Conservation (phyloP, 768 basidiomycete genomes). For the Gyrodon lividus region DNA sequence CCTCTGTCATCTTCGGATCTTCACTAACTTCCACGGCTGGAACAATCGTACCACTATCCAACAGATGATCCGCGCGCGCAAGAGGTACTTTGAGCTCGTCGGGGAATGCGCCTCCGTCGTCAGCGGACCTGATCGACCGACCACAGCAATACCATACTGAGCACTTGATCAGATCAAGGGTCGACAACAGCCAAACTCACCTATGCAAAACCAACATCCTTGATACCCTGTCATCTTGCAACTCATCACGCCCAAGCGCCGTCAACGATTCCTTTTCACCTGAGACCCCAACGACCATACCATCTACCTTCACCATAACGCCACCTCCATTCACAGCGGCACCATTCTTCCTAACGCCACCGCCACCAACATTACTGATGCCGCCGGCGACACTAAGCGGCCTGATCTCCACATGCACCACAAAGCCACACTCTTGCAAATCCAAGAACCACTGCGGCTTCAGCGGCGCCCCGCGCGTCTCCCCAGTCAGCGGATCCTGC, state of each 20-base stretch:
- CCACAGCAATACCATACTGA: slow-evolving; percentile 9
- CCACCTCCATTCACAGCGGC: slow-evolving; percentile 10
- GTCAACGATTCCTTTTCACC: slow-evolving; percentile 78
- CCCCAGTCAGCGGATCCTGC: slow-evolving; percentile 77
- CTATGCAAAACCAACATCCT: slow-evolving; percentile 68
- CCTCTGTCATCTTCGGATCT: slow-evolving; percentile 17
- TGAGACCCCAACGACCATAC: slow-evolving; percentile 43
- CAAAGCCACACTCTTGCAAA: slow-evolving; percentile 57
- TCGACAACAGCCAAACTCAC: slow-evolving; percentile 36
- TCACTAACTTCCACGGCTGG: slow-evolving; percentile 12
- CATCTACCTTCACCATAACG: slow-evolving; percentile 35
- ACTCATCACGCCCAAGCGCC: slow-evolving; percentile 68
- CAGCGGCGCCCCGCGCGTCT: slow-evolving; percentile 54
- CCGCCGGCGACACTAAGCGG: slow-evolving; percentile 40
- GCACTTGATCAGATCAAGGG: slow-evolving; percentile 4
- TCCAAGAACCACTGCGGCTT: slow-evolving; percentile 74
- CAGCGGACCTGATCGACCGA: slow-evolving; percentile 43
- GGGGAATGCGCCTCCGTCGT: slow-evolving; percentile 57
- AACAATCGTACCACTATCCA: slow-evolving; percentile 40
- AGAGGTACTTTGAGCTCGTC: slow-evolving; percentile 59
- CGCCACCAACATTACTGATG: background rate
- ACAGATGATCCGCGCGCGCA: slow-evolving; percentile 57
- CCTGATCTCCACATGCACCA: slow-evolving; percentile 56
- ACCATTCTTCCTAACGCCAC: background rate
- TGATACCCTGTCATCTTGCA: slow-evolving; percentile 67